Evolutionary conservation across 352 stramenopile species (phyloP).

Genomic region (Phytophthora agathidicida): DNA sequence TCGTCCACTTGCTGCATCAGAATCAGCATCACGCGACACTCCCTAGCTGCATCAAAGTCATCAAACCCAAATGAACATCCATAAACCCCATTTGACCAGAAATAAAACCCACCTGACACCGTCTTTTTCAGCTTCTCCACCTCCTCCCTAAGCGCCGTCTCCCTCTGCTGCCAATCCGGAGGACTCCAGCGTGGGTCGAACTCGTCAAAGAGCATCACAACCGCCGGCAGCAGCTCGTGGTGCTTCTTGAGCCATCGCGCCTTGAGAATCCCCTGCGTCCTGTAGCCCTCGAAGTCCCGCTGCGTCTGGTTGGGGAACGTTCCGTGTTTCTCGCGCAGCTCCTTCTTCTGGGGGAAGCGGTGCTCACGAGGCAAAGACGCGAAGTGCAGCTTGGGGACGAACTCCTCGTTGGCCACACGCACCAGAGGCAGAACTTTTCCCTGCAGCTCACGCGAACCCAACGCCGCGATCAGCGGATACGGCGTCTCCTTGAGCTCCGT

Average conservation of each 20-base stretch:
- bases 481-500: constrained; percentile 88
- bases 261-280: constrained; percentile 77
- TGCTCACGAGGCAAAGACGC: constrained; percentile 72
- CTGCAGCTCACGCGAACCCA: constrained; percentile 80
- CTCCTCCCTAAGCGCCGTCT: constrained; percentile 74
- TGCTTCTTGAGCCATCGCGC: constrained; percentile 88
- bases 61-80: constrained; percentile 2
- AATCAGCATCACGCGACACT: constrained; percentile 81
- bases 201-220: constrained; percentile 85
- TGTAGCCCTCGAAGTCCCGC: constrained; percentile 81
- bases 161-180: constrained; percentile 73
- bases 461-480: constrained; percentile 82
- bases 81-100: background rate
- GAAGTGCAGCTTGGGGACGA: constrained; percentile 82
- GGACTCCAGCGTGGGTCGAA: constrained; percentile 80
- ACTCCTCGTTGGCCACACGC: constrained; percentile 82
- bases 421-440: constrained; percentile 70
- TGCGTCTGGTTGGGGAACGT: constrained; percentile 87
- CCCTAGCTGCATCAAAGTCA: constrained; percentile 39
- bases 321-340: constrained; percentile 84
- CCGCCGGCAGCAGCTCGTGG: constrained; percentile 78
- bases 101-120: constrained; percentile 44
- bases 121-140: constrained; percentile 73
- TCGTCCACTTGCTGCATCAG: constrained; percentile 86
- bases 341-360: constrained; percentile 84